Evolutionary conservation across 2,329 filamentous ascomycete genomes (phyloP).

Genomic region (Trichophyton schoenleinii): DNA sequence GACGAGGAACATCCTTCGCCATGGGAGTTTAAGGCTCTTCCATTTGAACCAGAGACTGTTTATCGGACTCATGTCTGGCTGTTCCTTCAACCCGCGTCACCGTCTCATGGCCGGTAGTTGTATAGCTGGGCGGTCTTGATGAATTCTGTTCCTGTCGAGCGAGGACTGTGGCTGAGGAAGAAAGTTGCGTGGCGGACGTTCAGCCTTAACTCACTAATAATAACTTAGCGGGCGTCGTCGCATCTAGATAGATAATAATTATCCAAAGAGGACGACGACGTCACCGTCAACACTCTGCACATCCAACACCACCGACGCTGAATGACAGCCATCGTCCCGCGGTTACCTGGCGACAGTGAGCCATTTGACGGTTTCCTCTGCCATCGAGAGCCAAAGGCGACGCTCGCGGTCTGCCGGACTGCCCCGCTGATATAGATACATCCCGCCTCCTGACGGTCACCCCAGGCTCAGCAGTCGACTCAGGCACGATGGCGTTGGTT

Average conservation of each 20-base stretch:
- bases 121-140: not conserved
- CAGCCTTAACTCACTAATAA: not conserved
- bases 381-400: not conserved
- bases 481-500: constrained; percentile 70
- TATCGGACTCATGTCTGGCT: constrained; percentile 17
- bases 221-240: not conserved
- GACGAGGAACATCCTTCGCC: constrained; percentile 48
- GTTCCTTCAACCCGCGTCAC: not conserved
- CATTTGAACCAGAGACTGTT: constrained; percentile 48
- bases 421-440: not conserved
- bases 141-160: not conserved
- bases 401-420: not conserved
- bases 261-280: not conserved
- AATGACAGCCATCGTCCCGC: not conserved
- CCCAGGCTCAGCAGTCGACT: not conserved
- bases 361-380: not conserved
- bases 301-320: not conserved
- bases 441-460: not conserved
- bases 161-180: constrained; percentile 6
- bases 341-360: not conserved
- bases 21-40: constrained; percentile 50
- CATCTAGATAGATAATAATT: not conserved
- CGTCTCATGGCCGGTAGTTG: not conserved
- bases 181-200: not conserved
- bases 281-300: not conserved